Base-by-base conservation (phyloP, 148 eudicot genomes). In the Dianthus caryophyllus region DNA sequence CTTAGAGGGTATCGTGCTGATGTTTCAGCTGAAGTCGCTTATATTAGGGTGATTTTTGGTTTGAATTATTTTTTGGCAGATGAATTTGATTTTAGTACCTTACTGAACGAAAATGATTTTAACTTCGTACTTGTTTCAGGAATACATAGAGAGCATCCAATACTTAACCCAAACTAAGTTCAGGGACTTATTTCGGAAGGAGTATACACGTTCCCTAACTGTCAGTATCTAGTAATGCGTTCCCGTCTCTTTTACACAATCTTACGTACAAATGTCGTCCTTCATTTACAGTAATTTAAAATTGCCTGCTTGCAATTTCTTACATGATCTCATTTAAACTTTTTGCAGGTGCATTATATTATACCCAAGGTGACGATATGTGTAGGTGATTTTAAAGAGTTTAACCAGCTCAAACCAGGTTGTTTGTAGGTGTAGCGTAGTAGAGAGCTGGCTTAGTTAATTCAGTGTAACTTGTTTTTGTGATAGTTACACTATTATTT, bases 151-250 rank as follows among this genome's bases (percentile, higher is more conserved):
- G 70, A 77, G 71, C 21, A 80, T 80, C 56, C 75, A 71, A 59
- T 58, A 66, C 54, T 54, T 78, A 31, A 51, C 85, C 12, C 66
- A 79, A 68, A 71, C 86, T 33, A 80, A 75, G 27, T 21, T 85
- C 7, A 10, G 59, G 14, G 90, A 88, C 71, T 61, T 88, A 57
- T 84, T 88, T 47, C 83, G 84, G 71, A 55, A 71, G 63, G 75
- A 75, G 81, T 88, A 88, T 64, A 76, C 82, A 16, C 86, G 72
- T 67, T 85, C 95, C 41, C 84, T 88, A 16, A 75, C 75, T 61
- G 95, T 88, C 64, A 81, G 92, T 63, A 48, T 73, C 50, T 41
- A 24, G 11, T 1, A 10, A 2, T 50, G 17, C 29, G 36, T 5
- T 38, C 11, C 10, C 30, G 24, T 31, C 18, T 33, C 44, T 75